Base-by-base conservation (phyloP, 2,329 filamentous ascomycete genomes). In the Clonostachys rosea region DNA sequence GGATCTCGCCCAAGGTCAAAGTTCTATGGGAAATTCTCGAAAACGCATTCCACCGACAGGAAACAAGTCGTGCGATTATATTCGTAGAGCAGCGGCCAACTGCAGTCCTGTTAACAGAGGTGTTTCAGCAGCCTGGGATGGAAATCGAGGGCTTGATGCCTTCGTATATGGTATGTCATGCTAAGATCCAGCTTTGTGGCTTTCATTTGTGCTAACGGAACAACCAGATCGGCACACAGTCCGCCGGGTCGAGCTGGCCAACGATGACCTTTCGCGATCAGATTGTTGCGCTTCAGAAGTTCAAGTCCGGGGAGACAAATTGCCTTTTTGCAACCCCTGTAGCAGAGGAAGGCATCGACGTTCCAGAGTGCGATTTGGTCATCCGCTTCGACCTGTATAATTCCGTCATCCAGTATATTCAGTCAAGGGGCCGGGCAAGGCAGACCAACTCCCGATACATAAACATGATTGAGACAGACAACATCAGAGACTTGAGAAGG, bases 31-130 rank as follows among this genome's bases (percentile, higher is more conserved):
- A 71, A 3, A 80, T 83, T 47, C 71, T 97, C 1, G 60, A 65
- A 4, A 64, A 79, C 8, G 76, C 85, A 44, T 96, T 91, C 56
- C 73, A 82, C 7, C 72, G 76, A 30, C 83, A 84, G 16, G 35
- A 47, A 6, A 54, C 56, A 3, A 56, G 52, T n/a, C 55, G 64
- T 3, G 95, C 90, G 58, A 95, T 99, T 47, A 80, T 97, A 0
- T 97, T 99, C 63, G 90, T 95, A 0, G 76, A 89, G 50, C 78
- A 86, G 60, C 77, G 91, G 39, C 82, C 87, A 52, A 92, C 90
- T 1, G 92, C 91, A 1, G 78, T 81, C 16, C 65, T 95, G 14
- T 70, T 99, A 2, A 71, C 78, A 2, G 81, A 86, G 40, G 70
- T 95, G 1, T 86, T 95, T 51, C 64, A 65, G 36, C 73, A 79